Evolutionary conservation across 23 red algal genomes (phyloP), one percentile per base, ranked within the genome.

Genomic region (Gracilaria gracilis): DNA sequence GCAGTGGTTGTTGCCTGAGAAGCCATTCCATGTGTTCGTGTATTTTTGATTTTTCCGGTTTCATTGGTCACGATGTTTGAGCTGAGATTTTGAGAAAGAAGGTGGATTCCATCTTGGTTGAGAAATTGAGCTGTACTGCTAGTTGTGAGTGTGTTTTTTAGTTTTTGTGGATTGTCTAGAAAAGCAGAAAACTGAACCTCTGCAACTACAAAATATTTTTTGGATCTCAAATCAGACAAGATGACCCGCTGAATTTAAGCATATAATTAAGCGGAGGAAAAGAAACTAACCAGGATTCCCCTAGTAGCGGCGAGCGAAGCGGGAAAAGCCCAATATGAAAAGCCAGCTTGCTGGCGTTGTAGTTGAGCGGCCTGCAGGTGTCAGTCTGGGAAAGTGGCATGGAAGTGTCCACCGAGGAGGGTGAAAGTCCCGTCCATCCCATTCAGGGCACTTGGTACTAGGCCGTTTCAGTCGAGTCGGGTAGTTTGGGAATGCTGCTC

Each of bases 241-340:
- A 69, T 33, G 67, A 96, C 87, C 88, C 94, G 94, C 88, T 96
- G 94, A 96, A 96, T 88, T 93, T 96, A 88, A 92, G 88, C 94
- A 96, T 96, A 88, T 96, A 51, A 96, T 84, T 92, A 92, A 93
- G 94, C 94, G 88, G 94, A 93, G 94, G 88, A 96, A 84, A 92
- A 96, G 87, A 96, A 96, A 93, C 86, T 88, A 96, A 96, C 87
- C 74, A 88, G 86, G 90, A 92, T 91, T 93, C 94, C 94, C 94
- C 23, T 85, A 96, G 94, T 96, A 96, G 94, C 94, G 94, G 94
- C 94, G 94, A 96, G 94, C 94, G 94, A 96, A 93, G 86, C 62
- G 94, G 94, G 94, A 96, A 51, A 33, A 91, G 94, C 94, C 87
- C 88, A 96, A 40, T 61, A 86, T 91, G 88, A 90, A 84, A 93